Percentiles rank a stretch among this genome's conserved stretches.
Evolutionary conservation across 2,329 filamentous ascomycete species (phyloP).

Genomic region (Venturia effusa): DNA sequence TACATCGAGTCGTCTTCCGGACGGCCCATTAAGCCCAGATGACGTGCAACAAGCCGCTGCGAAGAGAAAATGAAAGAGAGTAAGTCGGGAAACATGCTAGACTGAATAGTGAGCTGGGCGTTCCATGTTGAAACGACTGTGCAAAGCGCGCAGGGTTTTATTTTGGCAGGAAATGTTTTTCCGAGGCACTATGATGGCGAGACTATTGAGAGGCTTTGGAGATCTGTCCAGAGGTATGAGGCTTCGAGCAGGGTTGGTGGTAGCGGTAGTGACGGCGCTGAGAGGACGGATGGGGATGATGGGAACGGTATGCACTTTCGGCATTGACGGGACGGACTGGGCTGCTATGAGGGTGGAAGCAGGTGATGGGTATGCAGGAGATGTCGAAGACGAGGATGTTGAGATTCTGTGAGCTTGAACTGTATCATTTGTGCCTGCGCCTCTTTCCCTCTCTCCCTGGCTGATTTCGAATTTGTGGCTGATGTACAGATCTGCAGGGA

Average conservation of each 20-base stretch:
- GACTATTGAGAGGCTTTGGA: neutral
- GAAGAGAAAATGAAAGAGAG: neutral
- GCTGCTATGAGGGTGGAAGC: no score
- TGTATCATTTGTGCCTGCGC: no score
- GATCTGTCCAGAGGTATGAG: neutral
- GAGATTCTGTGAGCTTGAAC: no score
- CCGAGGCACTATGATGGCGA: neutral
- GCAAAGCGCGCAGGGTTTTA: neutral
- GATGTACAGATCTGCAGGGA: no score
- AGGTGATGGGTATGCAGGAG: no score
- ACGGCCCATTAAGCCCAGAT: neutral
- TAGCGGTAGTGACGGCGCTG: neutral
- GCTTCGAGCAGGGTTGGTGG: neutral
- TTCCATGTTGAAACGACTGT: neutral
- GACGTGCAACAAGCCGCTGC: neutral
- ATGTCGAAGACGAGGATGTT: neutral
- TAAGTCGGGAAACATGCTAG: neutral
- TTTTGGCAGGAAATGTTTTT: neutral
- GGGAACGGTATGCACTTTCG: no score
- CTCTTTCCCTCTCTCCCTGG: no score
- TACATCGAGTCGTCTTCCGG: neutral
- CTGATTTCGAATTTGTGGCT: no score
- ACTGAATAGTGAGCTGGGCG: neutral
- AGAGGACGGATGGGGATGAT: neutral
- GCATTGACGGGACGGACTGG: no score